phyloP scores from a whole-genome alignment of 1,284 basidiomycete species.

The Ceratobasidium papillatum region DNA sequence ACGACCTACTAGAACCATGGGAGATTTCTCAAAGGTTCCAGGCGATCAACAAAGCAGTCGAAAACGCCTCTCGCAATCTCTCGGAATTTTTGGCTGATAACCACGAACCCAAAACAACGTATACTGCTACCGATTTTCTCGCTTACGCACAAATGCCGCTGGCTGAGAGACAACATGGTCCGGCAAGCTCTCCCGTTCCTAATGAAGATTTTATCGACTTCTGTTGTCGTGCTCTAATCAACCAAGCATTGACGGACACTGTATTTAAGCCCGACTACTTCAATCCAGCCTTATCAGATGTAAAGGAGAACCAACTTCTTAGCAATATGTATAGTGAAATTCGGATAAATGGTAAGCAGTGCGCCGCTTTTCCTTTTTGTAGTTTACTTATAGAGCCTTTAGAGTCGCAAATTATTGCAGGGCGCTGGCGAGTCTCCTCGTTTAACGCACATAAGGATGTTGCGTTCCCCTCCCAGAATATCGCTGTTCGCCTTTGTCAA shows the following conservation, averaged over 20 bases:
- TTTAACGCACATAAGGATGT: neutral
- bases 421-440: slow-evolving; percentile 27
- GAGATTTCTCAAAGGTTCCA: slow-evolving; percentile 20
- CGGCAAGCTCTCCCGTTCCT: neutral
- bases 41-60: slow-evolving; percentile 11
- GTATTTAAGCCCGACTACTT: neutral
- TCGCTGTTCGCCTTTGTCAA: neutral
- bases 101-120: neutral
- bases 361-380: neutral
- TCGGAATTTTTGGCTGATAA: neutral
- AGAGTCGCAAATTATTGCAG: slow-evolving; percentile 27
- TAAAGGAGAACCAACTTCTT: neutral
- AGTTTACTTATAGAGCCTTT: neutral
- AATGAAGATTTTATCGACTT: slow-evolving; percentile 27
- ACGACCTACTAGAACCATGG: slow-evolving; percentile 18
- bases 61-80: slow-evolving; percentile 28
- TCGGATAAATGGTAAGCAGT: neutral
- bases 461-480: neutral
- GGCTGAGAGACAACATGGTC: neutral
- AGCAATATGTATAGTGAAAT: neutral
- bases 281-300: neutral
- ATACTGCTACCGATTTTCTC: neutral
- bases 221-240: slow-evolving; percentile 15
- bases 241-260: neutral
- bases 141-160: neutral